A percentile compares a stretch with the other conserved stretches of the same genome.
Evolutionary conservation across 1,139 yeast species (phyloP).

Genomic region (Kluyveromyces marxianus): DNA sequence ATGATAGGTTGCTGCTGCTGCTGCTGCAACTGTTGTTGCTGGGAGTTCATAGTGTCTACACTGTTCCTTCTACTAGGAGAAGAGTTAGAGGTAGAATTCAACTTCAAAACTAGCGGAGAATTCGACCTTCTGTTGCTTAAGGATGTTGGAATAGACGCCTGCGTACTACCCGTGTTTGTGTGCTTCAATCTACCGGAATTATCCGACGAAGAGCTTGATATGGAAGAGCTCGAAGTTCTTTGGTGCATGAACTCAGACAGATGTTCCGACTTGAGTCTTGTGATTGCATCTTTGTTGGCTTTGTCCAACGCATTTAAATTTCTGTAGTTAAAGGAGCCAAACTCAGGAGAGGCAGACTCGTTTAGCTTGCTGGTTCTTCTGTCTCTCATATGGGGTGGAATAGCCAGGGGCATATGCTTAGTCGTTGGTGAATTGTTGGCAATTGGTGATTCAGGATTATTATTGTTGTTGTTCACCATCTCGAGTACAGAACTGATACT

Average conservation of each 20-base stretch:
- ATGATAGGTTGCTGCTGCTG: background rate
- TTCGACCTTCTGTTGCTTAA: slow-evolving; percentile 14
- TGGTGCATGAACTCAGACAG: slow-evolving; percentile 37
- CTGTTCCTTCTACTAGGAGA: slow-evolving; percentile 25
- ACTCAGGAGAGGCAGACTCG: slow-evolving; percentile 55
- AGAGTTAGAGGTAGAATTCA: slow-evolving; percentile 12
- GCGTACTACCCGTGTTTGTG: slow-evolving; percentile 10
- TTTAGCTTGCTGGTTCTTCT: slow-evolving; percentile 61
- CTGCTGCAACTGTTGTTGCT: too few species aligned
- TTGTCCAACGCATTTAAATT: slow-evolving; percentile 85
- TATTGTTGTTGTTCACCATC: slow-evolving; percentile 16
- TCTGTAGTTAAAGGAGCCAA: slow-evolving; percentile 88
- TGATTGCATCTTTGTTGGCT: slow-evolving; percentile 89
- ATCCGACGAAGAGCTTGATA: slow-evolving; percentile 33
- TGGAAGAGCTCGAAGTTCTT: slow-evolving; percentile 24
- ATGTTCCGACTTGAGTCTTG: slow-evolving; percentile 78
- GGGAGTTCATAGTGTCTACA: slow-evolving; percentile 12
- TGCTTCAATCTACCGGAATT: slow-evolving; percentile 16
- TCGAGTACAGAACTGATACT: slow-evolving; percentile 29
- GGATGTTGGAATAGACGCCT: slow-evolving; percentile 4
- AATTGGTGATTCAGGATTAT: slow-evolving; percentile 13
- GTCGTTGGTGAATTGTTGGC: slow-evolving; percentile 26
- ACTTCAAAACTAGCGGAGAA: slow-evolving; percentile 18
- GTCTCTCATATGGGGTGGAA: slow-evolving; percentile 52
- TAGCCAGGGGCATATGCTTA: slow-evolving; percentile 39